A percentile compares a stretch with the other conserved stretches of the same genome.
phyloP scores from a whole-genome alignment of 1,284 basidiomycete genomes.

The Ustilago nuda region DNA sequence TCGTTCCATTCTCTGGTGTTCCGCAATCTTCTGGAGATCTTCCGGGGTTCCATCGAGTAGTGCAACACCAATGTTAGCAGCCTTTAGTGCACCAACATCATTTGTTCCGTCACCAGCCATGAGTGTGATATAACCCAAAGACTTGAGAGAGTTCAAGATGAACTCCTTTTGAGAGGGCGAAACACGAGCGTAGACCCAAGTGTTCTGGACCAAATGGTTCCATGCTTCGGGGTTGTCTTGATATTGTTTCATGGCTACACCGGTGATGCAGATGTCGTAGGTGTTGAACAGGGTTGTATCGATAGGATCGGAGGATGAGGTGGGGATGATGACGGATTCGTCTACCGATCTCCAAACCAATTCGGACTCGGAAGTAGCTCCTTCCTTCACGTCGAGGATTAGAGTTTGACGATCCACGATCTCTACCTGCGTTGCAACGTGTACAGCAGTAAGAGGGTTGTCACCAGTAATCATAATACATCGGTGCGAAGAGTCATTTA shows the following conservation, averaged over 20 bases:
- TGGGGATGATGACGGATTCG: conserved; percentile 58
- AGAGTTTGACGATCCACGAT: conserved; percentile 67
- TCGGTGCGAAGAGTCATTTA: conserved; percentile 68
- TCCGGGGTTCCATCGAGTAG: conserved; percentile 67
- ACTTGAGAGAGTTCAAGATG: conserved; percentile 64
- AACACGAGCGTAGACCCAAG: conserved; percentile 68
- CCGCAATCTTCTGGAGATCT: conserved; percentile 65
- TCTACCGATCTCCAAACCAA: conserved; percentile 64
- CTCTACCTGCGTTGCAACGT: conserved; percentile 67
- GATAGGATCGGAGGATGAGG: conserved; percentile 53
- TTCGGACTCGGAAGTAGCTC: conserved; percentile 53
- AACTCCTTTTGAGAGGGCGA: conserved; percentile 68
- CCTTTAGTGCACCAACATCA: conserved; percentile 68
- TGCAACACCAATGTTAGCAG: conserved; percentile 68
- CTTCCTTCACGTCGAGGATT: conserved; percentile 64
- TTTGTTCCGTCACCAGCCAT: conserved; percentile 69
- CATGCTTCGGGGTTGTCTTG: conserved; percentile 54
- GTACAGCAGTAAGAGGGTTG: conserved; percentile 68
- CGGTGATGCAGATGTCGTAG: conserved; percentile 69
- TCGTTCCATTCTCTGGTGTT: conserved; percentile 66
- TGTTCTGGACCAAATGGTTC: conserved; percentile 66
- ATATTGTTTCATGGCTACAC: conserved; percentile 65
- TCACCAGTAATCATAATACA: conserved; percentile 70
- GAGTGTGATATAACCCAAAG: conserved; percentile 66
- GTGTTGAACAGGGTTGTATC: conserved; percentile 64